These are phyloP conservation scores for Agrocybe chaxingu DNA, from an alignment of 768 basidiomycete genomes.

Conservation along the genomic window DNA sequence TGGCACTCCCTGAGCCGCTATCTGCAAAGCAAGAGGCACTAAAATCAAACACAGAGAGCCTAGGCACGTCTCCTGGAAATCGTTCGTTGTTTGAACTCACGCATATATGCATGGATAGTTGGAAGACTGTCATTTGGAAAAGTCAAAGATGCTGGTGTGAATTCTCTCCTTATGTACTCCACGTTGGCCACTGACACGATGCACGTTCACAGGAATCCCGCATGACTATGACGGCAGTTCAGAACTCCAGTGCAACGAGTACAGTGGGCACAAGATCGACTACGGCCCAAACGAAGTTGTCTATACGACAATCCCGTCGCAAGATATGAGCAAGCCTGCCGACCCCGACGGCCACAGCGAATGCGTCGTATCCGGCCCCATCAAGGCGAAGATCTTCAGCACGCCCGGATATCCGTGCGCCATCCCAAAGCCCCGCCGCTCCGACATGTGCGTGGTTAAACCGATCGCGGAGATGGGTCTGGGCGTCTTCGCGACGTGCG, in stretches of 20 bases:
- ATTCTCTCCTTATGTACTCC: not conserved
- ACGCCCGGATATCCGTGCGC: no score
- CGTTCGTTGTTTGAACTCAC: not conserved
- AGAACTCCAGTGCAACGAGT: not conserved
- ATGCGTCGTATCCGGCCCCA: no score
- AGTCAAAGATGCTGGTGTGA: not conserved
- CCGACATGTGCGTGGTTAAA: not conserved
- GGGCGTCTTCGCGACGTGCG: constrained; percentile 5
- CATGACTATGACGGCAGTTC: not conserved
- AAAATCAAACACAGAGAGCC: not conserved
- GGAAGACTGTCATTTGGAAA: constrained; percentile 2
- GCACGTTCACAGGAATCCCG: not conserved
- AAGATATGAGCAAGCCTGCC: not conserved
- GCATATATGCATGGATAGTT: not conserved
- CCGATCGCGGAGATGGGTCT: not conserved
- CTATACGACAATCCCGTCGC: not conserved
- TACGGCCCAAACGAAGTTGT: not conserved
- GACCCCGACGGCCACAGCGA: not conserved
- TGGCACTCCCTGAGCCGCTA: no score
- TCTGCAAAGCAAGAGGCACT: not conserved
- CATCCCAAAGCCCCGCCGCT: no score
- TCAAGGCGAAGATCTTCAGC: no score
- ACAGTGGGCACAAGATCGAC: no score
- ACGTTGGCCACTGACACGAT: no score
- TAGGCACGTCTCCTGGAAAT: not conserved